Evolutionary conservation across 2,329 filamentous ascomycete genomes (phyloP).

Genomic region (Colletotrichum liriopes): DNA sequence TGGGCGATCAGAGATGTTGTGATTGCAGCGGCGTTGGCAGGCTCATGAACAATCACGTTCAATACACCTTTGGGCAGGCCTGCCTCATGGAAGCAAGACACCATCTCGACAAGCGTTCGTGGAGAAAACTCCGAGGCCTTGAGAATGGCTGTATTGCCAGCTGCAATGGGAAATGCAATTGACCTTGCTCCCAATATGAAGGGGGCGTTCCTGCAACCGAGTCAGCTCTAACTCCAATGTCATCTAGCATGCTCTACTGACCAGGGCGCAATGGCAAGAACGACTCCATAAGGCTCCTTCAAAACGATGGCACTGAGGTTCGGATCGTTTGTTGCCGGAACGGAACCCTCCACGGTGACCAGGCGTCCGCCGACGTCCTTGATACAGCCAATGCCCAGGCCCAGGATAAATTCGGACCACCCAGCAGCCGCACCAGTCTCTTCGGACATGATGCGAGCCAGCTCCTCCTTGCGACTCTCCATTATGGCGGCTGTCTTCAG

Average conservation of each 20-base stretch:
- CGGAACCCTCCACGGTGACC: constrained; percentile 50
- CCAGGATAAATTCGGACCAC: constrained; percentile 55
- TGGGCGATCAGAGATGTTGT: constrained; percentile 79
- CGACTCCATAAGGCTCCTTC: constrained; percentile 83
- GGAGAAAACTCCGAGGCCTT: constrained; percentile 81
- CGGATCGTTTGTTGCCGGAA: constrained; percentile 55
- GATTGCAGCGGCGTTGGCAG: constrained; percentile 76
- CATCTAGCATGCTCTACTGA: constrained; percentile 53
- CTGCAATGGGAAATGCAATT: constrained; percentile 78
- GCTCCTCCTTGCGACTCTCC: constrained; percentile 66
- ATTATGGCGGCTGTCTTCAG: constrained; percentile 74
- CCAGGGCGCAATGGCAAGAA: constrained; percentile 87
- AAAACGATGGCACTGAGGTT: constrained; percentile 71
- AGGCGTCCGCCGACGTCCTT: constrained; percentile 58
- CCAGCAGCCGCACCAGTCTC: constrained; percentile 52
- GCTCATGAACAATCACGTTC: constrained; percentile 79
- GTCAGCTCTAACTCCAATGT: constrained; percentile 24
- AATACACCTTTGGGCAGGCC: constrained; percentile 83
- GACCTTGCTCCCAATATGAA: constrained; percentile 69
- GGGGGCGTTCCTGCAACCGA: constrained; percentile 67
- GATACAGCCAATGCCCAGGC: constrained; percentile 51
- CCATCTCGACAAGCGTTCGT: constrained; percentile 74
- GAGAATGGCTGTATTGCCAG: constrained; percentile 82
- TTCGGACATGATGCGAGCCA: constrained; percentile 66
- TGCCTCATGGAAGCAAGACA: constrained; percentile 77